phyloP scores from a whole-genome alignment of 2,329 filamentous ascomycete genomes.

The Fusarium mexicanum region DNA sequence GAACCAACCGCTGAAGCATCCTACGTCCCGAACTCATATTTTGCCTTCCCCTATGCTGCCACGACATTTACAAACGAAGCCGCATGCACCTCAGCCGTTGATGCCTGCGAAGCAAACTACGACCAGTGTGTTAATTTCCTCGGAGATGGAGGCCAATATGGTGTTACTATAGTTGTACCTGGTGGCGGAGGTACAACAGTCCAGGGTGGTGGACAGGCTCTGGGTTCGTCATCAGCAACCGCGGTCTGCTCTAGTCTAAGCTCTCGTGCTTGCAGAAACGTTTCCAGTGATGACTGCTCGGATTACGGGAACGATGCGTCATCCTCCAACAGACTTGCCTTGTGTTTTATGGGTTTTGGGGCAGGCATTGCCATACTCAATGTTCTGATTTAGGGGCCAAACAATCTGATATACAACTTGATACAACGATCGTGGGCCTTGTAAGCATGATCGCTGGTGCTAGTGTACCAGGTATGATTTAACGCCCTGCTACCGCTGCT shows the following conservation, averaged over 20 bases:
- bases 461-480: background rate
- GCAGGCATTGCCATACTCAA: constrained; percentile 23
- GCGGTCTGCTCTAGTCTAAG: constrained; percentile 66
- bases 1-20: constrained; percentile 54
- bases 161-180: constrained; percentile 66
- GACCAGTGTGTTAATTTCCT: constrained; percentile 62
- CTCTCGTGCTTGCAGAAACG: constrained; percentile 59
- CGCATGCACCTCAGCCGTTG: constrained; percentile 62
- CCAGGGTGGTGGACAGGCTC: constrained; percentile 50
- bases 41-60: constrained; percentile 67
- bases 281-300: constrained; percentile 54
- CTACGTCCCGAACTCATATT: constrained; percentile 67
- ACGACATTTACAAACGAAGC: constrained; percentile 62
- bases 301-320: constrained; percentile 35
- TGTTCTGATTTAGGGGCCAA: constrained; percentile 7
- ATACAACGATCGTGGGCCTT: background rate
- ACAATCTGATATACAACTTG: background rate
- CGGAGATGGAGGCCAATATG: constrained; percentile 54
- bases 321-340: background rate
- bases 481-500: background rate
- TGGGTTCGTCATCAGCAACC: constrained; percentile 59
- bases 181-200: constrained; percentile 64
- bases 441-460: background rate
- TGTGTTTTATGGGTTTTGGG: constrained; percentile 25
- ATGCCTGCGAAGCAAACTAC: constrained; percentile 64